Conservation (phyloP, 768 basidiomycete species). For the Leucocoprinus leucothites region DNA sequence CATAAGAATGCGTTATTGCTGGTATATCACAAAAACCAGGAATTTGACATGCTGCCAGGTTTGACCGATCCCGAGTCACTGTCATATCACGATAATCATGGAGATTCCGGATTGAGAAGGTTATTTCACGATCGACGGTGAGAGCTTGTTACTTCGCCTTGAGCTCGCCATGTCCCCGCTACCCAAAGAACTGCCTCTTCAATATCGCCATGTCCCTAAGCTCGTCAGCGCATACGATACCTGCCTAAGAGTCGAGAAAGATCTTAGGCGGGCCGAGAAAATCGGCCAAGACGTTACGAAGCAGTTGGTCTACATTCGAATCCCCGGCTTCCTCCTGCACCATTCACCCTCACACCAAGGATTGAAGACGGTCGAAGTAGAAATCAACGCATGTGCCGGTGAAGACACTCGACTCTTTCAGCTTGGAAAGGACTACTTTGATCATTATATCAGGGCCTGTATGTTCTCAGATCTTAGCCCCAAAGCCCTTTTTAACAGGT, state of each 20-base stretch:
- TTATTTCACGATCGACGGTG: no score
- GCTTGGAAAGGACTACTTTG: constrained; percentile 23
- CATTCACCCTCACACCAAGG: constrained; percentile 16
- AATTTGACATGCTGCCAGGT: no score
- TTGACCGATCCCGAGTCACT: no score
- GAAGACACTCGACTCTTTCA: constrained; percentile 15
- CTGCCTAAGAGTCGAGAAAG: constrained; percentile 13
- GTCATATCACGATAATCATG: no score
- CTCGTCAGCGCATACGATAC: constrained; percentile 21
- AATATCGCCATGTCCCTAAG: background rate
- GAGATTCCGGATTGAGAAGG: no score
- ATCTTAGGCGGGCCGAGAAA: constrained; percentile 12
- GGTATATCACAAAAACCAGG: no score
- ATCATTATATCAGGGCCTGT: constrained; percentile 26
- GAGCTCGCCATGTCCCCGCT: background rate
- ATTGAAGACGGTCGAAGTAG: constrained; percentile 13
- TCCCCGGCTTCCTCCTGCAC: constrained; percentile 23
- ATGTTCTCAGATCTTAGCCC: constrained; percentile 13
- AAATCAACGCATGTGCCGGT: constrained; percentile 12
- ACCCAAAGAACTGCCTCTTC: background rate
- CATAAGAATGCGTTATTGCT: no score
- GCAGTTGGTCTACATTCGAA: constrained; percentile 20
- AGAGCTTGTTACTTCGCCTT: no score
- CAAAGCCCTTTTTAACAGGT: constrained; percentile 10
- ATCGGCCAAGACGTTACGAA: constrained; percentile 14